Base-by-base conservation (phyloP, 345 rosid genomes). In the Eucalyptus marginata region DNA sequence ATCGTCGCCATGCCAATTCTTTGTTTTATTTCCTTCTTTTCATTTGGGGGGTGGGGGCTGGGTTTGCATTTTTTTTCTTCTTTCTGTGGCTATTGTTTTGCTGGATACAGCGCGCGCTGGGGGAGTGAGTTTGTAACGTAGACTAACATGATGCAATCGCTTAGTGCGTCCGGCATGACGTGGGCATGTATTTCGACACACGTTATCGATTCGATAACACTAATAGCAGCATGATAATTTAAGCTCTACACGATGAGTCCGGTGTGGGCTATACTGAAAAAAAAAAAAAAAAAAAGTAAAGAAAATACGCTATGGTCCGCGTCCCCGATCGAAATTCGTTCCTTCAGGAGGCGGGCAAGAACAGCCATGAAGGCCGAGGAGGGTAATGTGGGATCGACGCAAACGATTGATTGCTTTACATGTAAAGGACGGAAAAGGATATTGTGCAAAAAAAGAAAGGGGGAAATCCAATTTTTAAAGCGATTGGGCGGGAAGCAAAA, bases 251-350 rank as follows among this genome's bases (percentile, higher is more conserved):
- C 29, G 15, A 40, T 0, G 12, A 40, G 47, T 29, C 7, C 0
- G 2, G 84, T 2, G 76, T 64, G 0, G 36, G 71, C 71, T 29
- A 29, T 13, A 29, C 8, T 6, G 71, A 62, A 13, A 62, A 62
- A 27, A 58, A 5, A 0, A 1, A 25, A 9, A 40, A 56, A 24
- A 4, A 52, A 52, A 52, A 7, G 0, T 4, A 18, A 7, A 7
- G 10, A 18, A 52, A 52, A 52, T 0, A 52, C 10, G 0, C 1
- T 3, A 12, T 59, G 10, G 76, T 14, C 10, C 0, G 14, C 13
- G 8, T 71, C 27, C 46, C 43, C 46, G 24, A 8, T 31, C 43
- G 2, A 31, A 66, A 66, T 31, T 66, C 79, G 9, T 16, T 52
- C 10, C 58, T 52, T 52, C 25, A 20, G 58, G 58, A 20, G 58